phyloP scores from a whole-genome alignment of 371 early-diverging fungal species.

The Mortierella polycephala region DNA sequence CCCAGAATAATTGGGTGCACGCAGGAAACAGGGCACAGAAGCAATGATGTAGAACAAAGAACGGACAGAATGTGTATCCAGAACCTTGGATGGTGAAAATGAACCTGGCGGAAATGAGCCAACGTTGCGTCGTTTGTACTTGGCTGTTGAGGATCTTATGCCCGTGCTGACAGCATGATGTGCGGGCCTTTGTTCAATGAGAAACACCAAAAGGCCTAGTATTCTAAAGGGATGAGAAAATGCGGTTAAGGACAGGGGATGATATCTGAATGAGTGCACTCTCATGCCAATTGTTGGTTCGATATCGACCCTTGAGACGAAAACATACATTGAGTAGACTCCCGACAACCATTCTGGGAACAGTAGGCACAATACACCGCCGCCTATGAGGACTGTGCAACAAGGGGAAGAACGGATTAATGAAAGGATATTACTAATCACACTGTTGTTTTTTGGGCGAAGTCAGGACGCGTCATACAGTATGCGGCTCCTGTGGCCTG shows the following conservation, averaged over 20 bases:
- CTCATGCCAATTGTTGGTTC: no score
- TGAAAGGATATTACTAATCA: not conserved
- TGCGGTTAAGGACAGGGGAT: not conserved
- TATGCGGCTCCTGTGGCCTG: slow-evolving; percentile 38
- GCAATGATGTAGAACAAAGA: slow-evolving; percentile 29
- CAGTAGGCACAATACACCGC: slow-evolving; percentile 28
- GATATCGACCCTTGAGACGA: no score
- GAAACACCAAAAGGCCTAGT: slow-evolving; percentile 17
- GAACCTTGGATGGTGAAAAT: slow-evolving; percentile 8
- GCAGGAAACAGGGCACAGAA: slow-evolving; percentile 27
- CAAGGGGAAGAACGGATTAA: not conserved
- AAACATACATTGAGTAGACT: slow-evolving; percentile 31
- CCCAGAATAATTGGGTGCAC: slow-evolving; percentile 33
- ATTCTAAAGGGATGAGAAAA: not conserved
- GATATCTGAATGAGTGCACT: no score
- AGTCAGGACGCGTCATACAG: slow-evolving; percentile 13
- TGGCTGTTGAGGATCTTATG: not conserved
- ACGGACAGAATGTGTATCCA: slow-evolving; percentile 17
- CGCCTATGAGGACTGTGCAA: slow-evolving; percentile 17
- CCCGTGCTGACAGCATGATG: not conserved
- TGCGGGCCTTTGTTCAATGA: slow-evolving; percentile 14
- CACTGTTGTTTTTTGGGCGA: slow-evolving; percentile 21
- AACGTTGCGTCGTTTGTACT: not conserved
- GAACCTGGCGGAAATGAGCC: not conserved
- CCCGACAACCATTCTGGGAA: slow-evolving; percentile 24